Conservation (phyloP, 768 basidiomycete species). For the Pleurotus eryngii region DNA sequence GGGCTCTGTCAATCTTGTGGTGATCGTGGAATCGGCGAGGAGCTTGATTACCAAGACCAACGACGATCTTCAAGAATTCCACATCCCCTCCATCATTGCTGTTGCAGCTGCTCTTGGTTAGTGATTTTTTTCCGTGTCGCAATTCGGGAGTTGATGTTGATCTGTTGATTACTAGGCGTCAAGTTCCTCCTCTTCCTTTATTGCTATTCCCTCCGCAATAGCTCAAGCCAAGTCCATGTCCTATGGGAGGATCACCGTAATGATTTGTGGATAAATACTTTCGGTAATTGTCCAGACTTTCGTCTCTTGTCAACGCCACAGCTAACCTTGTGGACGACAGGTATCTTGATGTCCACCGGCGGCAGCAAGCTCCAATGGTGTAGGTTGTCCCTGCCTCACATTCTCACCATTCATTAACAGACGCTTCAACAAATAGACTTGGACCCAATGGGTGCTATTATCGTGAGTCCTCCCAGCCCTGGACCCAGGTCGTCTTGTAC, state of each 20-base stretch:
- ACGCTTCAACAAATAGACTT: conserved; percentile 43
- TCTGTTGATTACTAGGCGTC: conserved; percentile 45
- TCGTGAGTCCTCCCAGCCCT: conserved; percentile 43
- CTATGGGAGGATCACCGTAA: conserved; percentile 97
- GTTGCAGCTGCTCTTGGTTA: conserved; percentile 81
- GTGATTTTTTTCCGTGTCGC: conserved; percentile 10
- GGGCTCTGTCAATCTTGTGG: conserved; percentile 87
- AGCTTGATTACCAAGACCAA: conserved; percentile 57
- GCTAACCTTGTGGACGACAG: conserved; percentile 30
- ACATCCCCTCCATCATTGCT: conserved; percentile 79
- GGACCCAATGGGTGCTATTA: conserved; percentile 74
- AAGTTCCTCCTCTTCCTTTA: conserved; percentile 88
- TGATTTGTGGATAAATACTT: conserved; percentile 82
- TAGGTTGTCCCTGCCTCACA: conserved; percentile 35
- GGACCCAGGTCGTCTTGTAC: neutral
- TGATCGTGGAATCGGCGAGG: conserved; percentile 84
- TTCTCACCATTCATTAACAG: neutral
- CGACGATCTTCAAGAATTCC: conserved; percentile 57
- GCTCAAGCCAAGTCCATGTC: conserved; percentile 90
- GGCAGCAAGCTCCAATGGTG: conserved; percentile 83
- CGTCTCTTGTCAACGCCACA: neutral
- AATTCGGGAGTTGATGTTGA: conserved; percentile 2
- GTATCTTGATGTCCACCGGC: conserved; percentile 79
- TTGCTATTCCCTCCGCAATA: conserved; percentile 72
- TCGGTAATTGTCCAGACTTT: conserved; percentile 42